Percentiles rank a stretch among this genome's conserved stretches.
Evolutionary conservation across 371 early-diverging fungal genomes (phyloP).

Genomic region (Mucor irregularis): DNA sequence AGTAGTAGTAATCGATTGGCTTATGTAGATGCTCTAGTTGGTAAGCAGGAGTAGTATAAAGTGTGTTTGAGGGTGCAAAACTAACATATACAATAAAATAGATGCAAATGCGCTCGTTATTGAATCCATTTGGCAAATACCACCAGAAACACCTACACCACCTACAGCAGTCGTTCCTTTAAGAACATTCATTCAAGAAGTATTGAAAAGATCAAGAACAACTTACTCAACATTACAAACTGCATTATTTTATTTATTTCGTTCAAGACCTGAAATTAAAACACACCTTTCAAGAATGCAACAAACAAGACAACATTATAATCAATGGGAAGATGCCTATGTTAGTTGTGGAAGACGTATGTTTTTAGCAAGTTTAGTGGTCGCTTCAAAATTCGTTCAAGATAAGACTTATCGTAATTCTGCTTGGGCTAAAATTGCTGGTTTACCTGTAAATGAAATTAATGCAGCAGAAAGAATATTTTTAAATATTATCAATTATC

Average conservation of each 20-base stretch:
- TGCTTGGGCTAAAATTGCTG: slow-evolving; percentile 78
- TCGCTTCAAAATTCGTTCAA: slow-evolving; percentile 74
- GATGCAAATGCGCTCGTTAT: slow-evolving; percentile 61
- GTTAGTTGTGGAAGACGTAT: slow-evolving; percentile 72
- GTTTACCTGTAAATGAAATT: slow-evolving; percentile 69
- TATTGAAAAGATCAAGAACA: slow-evolving; percentile 73
- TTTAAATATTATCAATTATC: slow-evolving; percentile 66
- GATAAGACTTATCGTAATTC: slow-evolving; percentile 77
- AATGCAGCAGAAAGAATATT: slow-evolving; percentile 73
- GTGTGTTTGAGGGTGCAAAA: neutral
- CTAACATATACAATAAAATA: slow-evolving; percentile 18
- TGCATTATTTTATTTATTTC: slow-evolving; percentile 68
- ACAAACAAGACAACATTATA: slow-evolving; percentile 4
- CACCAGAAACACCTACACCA: neutral
- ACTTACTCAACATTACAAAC: slow-evolving; percentile 79
- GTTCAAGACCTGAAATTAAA: slow-evolving; percentile 41
- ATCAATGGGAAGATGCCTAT: slow-evolving; percentile 41
- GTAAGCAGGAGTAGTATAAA: slow-evolving; percentile 1
- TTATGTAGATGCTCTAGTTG: slow-evolving; percentile 32
- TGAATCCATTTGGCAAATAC: slow-evolving; percentile 53
- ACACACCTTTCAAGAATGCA: slow-evolving; percentile 19
- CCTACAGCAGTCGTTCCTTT: slow-evolving; percentile 48
- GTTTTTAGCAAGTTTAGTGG: slow-evolving; percentile 69
- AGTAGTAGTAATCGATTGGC: slow-evolving; percentile 20
- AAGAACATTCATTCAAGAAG: slow-evolving; percentile 72